phyloP scores from a whole-genome alignment of 202 grass and related monocot species.

The Schoenoplectus tabernaemontani region DNA sequence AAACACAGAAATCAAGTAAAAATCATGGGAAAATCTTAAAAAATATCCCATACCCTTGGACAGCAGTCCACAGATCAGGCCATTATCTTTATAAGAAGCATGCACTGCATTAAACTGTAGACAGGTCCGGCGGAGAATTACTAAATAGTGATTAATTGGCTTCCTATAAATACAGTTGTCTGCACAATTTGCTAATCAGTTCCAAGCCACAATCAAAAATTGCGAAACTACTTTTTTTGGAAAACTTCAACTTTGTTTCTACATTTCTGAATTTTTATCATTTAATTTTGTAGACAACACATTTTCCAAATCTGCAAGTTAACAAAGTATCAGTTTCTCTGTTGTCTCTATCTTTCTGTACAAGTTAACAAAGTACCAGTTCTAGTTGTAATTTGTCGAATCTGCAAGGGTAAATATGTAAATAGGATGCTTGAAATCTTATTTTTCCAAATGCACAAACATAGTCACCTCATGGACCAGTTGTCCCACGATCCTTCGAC shows the following conservation, averaged over 20 bases:
- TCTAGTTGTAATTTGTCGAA: background rate
- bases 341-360: background rate
- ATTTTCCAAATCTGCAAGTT: background rate
- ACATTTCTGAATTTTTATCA: background rate
- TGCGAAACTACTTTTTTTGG: background rate
- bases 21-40: background rate
- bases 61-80: background rate
- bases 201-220: background rate
- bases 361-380: background rate
- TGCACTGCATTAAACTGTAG: background rate
- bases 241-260: background rate
- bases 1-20: constrained; percentile 2
- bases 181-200: background rate
- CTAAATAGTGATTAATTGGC: background rate
- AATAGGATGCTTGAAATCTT: background rate
- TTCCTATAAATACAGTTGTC: background rate
- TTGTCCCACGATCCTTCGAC: constrained; percentile 98
- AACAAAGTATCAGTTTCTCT: background rate
- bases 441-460: background rate
- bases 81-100: background rate
- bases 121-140: background rate
- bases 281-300: background rate
- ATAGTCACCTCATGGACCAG: constrained; percentile 66
- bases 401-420: background rate
- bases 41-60: background rate